Conservation (phyloP, 2,329 filamentous ascomycete genomes). For the Chrysoporthe austroafricana region DNA sequence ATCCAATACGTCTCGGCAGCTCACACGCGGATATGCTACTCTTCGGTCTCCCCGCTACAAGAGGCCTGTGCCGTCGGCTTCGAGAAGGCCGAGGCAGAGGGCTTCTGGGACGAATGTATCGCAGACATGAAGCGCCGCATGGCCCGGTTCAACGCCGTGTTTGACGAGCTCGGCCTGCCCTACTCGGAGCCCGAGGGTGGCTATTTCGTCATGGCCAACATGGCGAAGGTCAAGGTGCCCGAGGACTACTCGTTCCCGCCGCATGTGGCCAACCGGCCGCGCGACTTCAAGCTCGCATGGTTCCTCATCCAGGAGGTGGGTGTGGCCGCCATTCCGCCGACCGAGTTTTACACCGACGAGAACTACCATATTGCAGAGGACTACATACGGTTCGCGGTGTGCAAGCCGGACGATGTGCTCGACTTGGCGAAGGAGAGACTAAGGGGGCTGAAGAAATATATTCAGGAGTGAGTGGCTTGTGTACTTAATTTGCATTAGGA, state of each 20-base stretch:
- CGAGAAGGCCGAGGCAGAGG: slow-evolving; percentile 80
- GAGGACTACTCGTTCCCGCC: slow-evolving; percentile 84
- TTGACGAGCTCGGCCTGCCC: slow-evolving; percentile 73
- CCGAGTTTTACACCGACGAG: slow-evolving; percentile 89
- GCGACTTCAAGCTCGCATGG: slow-evolving; percentile 95
- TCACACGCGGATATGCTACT: slow-evolving; percentile 96
- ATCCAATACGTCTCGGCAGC: slow-evolving; percentile 92
- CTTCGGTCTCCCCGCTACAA: slow-evolving; percentile 88
- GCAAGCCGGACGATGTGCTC: slow-evolving; percentile 87
- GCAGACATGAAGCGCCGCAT: slow-evolving; percentile 90
- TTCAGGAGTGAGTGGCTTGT: slow-evolving; percentile 39
- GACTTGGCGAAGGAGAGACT: slow-evolving; percentile 78
- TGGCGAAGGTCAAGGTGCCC: slow-evolving; percentile 84
- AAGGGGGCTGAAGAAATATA: slow-evolving; percentile 73
- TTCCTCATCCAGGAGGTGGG: slow-evolving; percentile 97
- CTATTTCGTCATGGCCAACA: slow-evolving; percentile 96
- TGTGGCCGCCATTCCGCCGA: slow-evolving; percentile 93
- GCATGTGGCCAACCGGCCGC: slow-evolving; percentile 81
- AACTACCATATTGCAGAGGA: slow-evolving; percentile 89
- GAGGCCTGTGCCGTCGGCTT: slow-evolving; percentile 93
- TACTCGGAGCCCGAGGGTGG: slow-evolving; percentile 95
- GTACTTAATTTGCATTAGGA: neutral
- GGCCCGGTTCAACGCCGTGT: slow-evolving; percentile 81
- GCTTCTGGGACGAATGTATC: slow-evolving; percentile 87
- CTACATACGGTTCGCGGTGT: slow-evolving; percentile 93